Percentiles rank a stretch among this genome's conserved stretches.
These are phyloP conservation scores for Jatropha multifida DNA, from an alignment of 441 rosid genomes.

Conservation along the genomic window DNA sequence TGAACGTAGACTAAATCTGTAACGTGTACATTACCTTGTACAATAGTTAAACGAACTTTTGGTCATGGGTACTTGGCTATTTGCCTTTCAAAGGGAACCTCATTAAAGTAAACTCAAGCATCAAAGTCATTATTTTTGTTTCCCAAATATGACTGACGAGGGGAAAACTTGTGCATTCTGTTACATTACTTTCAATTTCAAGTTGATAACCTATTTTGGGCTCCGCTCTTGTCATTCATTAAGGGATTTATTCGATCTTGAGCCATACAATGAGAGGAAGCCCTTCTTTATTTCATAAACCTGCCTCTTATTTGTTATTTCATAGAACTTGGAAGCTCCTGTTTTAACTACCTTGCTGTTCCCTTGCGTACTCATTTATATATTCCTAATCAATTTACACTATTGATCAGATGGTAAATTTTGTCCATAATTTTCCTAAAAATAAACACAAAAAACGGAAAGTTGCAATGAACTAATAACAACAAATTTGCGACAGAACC, in stretches of 20 bases:
- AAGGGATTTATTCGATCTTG: background rate
- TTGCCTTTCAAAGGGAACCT: background rate
- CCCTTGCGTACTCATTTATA: background rate
- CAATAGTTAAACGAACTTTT: constrained; percentile 4
- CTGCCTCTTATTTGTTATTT: background rate
- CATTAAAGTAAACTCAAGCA: background rate
- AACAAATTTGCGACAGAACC: background rate
- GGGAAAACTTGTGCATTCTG: background rate
- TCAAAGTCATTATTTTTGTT: background rate
- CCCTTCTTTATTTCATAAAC: background rate
- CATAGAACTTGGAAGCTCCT: background rate
- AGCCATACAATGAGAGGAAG: background rate
- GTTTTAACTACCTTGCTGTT: background rate
- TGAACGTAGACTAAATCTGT: background rate
- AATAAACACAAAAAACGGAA: background rate
- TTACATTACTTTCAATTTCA: background rate
- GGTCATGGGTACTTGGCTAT: background rate
- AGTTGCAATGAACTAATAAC: background rate
- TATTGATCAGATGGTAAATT: background rate
- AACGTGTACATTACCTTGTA: background rate
- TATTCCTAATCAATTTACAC: background rate
- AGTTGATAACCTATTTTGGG: background rate
- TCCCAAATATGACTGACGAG: background rate
- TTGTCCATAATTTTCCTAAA: background rate
- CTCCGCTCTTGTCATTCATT: background rate